phyloP scores from a whole-genome alignment of 169 alveolate species.

The Plasmodium malariae region DNA sequence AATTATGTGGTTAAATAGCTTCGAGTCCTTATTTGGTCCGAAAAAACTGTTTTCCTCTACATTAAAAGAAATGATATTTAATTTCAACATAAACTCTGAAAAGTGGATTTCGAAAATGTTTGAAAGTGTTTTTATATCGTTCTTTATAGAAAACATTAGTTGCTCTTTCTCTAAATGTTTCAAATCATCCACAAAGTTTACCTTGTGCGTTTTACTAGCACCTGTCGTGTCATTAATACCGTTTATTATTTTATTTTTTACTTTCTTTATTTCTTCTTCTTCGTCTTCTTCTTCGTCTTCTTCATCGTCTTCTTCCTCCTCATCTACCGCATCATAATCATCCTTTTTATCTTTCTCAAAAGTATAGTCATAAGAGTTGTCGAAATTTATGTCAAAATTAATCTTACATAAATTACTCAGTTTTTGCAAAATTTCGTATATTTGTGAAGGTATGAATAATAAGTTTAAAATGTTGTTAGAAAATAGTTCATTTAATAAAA shows the following conservation, averaged over 20 bases:
- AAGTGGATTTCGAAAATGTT: constrained; percentile 59
- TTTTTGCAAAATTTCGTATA: constrained; percentile 49
- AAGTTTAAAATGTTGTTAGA: constrained; percentile 65
- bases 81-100: constrained; percentile 61
- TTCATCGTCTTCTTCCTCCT: constrained; percentile 15
- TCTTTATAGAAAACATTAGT: constrained; percentile 50
- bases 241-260: constrained; percentile 32
- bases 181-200: neutral
- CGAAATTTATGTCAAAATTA: constrained; percentile 65
- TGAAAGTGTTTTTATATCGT: constrained; percentile 53
- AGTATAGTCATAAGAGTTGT: constrained; percentile 36
- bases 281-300: constrained; percentile 9
- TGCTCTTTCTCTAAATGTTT: constrained; percentile 45
- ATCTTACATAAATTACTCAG: constrained; percentile 53
- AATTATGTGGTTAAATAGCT: constrained; percentile 48
- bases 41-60: constrained; percentile 51
- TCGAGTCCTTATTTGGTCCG: constrained; percentile 61
- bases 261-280: constrained; percentile 37
- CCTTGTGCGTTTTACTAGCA: neutral
- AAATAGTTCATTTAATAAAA: constrained; percentile 68
- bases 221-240: neutral
- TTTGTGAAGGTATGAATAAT: constrained; percentile 69
- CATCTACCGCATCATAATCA: neutral
- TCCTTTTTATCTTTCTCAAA: constrained; percentile 18
- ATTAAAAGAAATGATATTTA: constrained; percentile 74